phyloP scores from a whole-genome alignment of 345 rosid genomes.

The Bretschneidera sinensis region DNA sequence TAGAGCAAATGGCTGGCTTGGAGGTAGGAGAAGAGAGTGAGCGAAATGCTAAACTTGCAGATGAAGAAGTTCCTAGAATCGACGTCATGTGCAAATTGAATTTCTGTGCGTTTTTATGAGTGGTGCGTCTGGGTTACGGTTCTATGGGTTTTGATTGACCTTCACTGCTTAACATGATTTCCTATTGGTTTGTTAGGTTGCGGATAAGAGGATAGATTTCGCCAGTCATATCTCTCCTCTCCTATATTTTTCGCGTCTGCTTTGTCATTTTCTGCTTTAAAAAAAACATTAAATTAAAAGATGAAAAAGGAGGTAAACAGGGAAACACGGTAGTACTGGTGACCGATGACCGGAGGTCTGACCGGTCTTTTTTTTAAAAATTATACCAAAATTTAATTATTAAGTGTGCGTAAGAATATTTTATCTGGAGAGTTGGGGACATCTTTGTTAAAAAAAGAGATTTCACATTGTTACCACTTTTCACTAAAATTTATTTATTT shows the following conservation, averaged over 20 bases:
- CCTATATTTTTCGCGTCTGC: neutral
- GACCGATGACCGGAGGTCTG: too few relatives aligned
- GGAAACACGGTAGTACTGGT: too few relatives aligned
- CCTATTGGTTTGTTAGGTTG: constrained; percentile 27
- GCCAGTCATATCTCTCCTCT: constrained; percentile 8
- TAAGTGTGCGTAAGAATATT: too few relatives aligned
- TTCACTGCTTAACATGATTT: constrained; percentile 13
- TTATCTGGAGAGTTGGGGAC: too few relatives aligned
- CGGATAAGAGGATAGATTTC: constrained; percentile 66
- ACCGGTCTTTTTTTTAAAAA: too few relatives aligned
- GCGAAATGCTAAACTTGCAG: constrained; percentile 51
- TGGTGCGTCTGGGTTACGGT: constrained; percentile 4
- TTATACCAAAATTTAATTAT: too few relatives aligned
- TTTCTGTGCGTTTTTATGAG: neutral
- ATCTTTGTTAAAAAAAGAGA: too few relatives aligned
- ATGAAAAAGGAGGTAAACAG: neutral
- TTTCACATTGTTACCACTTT: too few relatives aligned
- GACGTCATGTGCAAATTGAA: constrained; percentile 54
- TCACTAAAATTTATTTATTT: too few relatives aligned
- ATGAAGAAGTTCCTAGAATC: constrained; percentile 56
- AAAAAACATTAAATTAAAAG: neutral
- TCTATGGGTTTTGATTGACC: constrained; percentile 16
- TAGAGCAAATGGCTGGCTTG: constrained; percentile 32
- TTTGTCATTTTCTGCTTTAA: neutral
- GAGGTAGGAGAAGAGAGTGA: constrained; percentile 44